Evolutionary conservation across 2,329 filamentous ascomycete genomes (phyloP).

Genomic region (Arthrinium phaeospermum): DNA sequence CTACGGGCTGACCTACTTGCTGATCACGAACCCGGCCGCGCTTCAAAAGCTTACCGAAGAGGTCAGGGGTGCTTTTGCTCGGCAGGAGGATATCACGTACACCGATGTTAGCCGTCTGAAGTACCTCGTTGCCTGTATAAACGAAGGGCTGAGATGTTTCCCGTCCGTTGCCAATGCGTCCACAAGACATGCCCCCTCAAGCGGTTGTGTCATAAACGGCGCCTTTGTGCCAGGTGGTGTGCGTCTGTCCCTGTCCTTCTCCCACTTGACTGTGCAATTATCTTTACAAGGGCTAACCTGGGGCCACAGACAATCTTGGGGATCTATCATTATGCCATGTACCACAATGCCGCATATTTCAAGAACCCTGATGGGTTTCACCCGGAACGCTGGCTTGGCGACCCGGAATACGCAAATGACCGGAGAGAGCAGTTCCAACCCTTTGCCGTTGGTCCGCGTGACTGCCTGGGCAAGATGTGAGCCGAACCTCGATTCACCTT

Average conservation of each 20-base stretch:
- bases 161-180: slow-evolving; percentile 36
- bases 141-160: slow-evolving; percentile 48
- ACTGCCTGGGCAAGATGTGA: slow-evolving; percentile 24
- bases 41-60: slow-evolving; percentile 42
- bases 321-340: slow-evolving; percentile 49
- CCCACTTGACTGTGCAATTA: background rate
- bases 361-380: slow-evolving; percentile 49
- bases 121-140: slow-evolving; percentile 47
- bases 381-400: slow-evolving; percentile 22
- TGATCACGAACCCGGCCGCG: slow-evolving; percentile 39
- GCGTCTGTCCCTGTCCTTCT: background rate
- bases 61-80: slow-evolving; percentile 43
- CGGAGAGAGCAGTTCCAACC: slow-evolving; percentile 18
- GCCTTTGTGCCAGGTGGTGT: slow-evolving; percentile 25
- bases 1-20: slow-evolving; percentile 46
- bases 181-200: slow-evolving; percentile 27
- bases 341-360: slow-evolving; percentile 50
- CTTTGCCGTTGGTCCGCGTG: slow-evolving; percentile 20
- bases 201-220: slow-evolving; percentile 28
- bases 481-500: background rate
- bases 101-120: slow-evolving; percentile 36
- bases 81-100: slow-evolving; percentile 44
- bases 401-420: slow-evolving; percentile 21
- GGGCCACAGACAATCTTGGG: slow-evolving; percentile 42
- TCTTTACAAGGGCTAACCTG: background rate